Evolutionary conservation across 176 grass and related monocot species (phyloP), one percentile per base, ranked within the genome.

Genomic region (Carex kokanica): DNA sequence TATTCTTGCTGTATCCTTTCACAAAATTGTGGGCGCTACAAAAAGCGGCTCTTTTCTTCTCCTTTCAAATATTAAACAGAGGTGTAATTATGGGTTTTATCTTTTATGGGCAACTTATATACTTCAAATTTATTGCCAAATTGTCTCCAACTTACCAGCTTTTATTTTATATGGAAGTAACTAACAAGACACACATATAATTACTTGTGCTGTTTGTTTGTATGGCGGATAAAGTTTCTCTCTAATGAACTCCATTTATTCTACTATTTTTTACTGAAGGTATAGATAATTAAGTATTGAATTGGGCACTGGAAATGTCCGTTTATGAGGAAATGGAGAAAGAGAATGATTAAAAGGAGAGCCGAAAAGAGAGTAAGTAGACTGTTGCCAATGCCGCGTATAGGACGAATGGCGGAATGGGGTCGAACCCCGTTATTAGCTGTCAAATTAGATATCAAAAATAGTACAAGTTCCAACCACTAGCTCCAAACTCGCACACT

Each of bases 1-100:
- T 17, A 82, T 67, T 53, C 80, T 53, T 82, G 80, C 59, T 82
- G 80, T 82, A 82, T 82, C 60, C 10, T 82, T 52, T 65, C 31
- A 82, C 43, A 51, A 54, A 64, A 82, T 82, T 24, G 61, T 64
- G 43, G 60, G 80, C 80, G 31, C n/a, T 65, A 51, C 61, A 62
- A 34, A 82, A 82, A 49, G 63, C 15, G 59, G 59, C 43, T 64
- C 40, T 18, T 59, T 49, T 51, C 43, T 21, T 65, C 80, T 82
- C 80, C 36, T 63, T 82, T 67, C 5, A 2, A 29, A 31, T 11
- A 18, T 51, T 13, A 65, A 66, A 51, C n/a, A n/a, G 60, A 82
- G 80, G 61, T 77, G 13, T 27, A 6, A 17, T 49, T 51, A 11
- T 13, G n/a, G n/a, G 3, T 23, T 3, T 24, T n/a, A n/a, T n/a